Conservation (phyloP, 2,329 filamentous ascomycete species). For the Paradendryphiella salina region DNA sequence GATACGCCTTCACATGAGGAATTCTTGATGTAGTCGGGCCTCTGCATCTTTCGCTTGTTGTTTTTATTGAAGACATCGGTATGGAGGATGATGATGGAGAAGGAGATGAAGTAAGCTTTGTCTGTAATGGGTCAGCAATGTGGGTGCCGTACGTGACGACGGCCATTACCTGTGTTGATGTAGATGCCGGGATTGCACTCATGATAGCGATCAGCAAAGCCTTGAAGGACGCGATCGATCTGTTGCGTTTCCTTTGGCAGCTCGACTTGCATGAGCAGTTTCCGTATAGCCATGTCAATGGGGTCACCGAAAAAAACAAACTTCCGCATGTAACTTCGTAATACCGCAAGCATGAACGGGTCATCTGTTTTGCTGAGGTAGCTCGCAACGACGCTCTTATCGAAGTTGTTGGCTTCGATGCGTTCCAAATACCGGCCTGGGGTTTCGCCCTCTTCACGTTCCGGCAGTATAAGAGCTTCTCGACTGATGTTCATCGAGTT, state of each 20-base stretch:
- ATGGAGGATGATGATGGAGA: slow-evolving; percentile 93
- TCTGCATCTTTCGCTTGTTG: slow-evolving; percentile 99
- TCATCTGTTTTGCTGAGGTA: slow-evolving; percentile 86
- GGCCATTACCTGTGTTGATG: slow-evolving; percentile 63
- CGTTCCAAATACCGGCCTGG: slow-evolving; percentile 85
- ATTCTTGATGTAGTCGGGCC: slow-evolving; percentile 92
- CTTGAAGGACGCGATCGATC: slow-evolving; percentile 90
- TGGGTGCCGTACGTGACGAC: background rate
- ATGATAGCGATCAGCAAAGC: slow-evolving; percentile 94
- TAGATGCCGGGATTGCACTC: slow-evolving; percentile 99
- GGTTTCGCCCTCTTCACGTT: slow-evolving; percentile 83
- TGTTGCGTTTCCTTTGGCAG: slow-evolving; percentile 97
- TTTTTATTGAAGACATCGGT: slow-evolving; percentile 99
- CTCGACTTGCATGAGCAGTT: slow-evolving; percentile 94
- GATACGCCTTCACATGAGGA: slow-evolving; percentile 89
- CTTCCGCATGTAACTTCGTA: slow-evolving; percentile 92
- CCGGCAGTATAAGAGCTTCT: slow-evolving; percentile 71
- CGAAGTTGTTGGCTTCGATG: slow-evolving; percentile 76
- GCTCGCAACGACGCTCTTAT: slow-evolving; percentile 79
- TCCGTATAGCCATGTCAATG: slow-evolving; percentile 96
- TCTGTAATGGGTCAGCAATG: slow-evolving; percentile 55
- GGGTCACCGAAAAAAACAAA: slow-evolving; percentile 96
- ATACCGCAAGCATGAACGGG: slow-evolving; percentile 76
- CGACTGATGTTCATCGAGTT: slow-evolving; percentile 79
- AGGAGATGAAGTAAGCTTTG: slow-evolving; percentile 97